Conservation (phyloP, 306 rosid species). For the Albizia julibrissin region DNA sequence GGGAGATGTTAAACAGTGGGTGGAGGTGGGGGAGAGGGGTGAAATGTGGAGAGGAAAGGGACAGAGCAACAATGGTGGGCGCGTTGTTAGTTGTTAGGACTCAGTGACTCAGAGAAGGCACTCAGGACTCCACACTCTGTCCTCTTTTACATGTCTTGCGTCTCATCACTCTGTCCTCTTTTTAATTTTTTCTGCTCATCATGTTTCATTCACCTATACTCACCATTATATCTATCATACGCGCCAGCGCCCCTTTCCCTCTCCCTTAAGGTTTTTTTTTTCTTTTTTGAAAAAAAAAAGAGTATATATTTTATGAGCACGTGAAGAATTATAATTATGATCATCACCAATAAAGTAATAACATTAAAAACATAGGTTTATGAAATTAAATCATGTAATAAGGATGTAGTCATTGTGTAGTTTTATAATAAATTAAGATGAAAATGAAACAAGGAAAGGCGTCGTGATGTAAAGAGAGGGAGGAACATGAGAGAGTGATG, state of each 20-base stretch:
- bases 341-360: background rate
- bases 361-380: background rate
- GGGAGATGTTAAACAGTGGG: background rate
- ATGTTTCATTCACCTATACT: slow-evolving; percentile 14
- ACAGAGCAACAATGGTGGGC: slow-evolving; percentile 58
- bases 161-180: slow-evolving; percentile 48
- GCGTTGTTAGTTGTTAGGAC: slow-evolving; percentile 58
- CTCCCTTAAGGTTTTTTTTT: background rate
- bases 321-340: background rate
- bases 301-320: background rate
- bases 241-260: slow-evolving; percentile 30
- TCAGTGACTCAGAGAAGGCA: slow-evolving; percentile 40
- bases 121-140: slow-evolving; percentile 27
- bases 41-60: background rate
- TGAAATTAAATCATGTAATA: no score
- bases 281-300: background rate
- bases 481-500: background rate
- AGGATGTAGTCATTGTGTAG: no score
- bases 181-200: background rate
- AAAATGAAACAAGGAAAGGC: background rate
- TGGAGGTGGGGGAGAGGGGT: background rate
- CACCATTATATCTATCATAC: background rate
- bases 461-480: background rate
- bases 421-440: background rate
- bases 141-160: slow-evolving; percentile 46